Evolutionary conservation across 768 basidiomycete genomes (phyloP), one percentile per base, ranked within the genome.

Genomic region (Tephrocybe sp.): DNA sequence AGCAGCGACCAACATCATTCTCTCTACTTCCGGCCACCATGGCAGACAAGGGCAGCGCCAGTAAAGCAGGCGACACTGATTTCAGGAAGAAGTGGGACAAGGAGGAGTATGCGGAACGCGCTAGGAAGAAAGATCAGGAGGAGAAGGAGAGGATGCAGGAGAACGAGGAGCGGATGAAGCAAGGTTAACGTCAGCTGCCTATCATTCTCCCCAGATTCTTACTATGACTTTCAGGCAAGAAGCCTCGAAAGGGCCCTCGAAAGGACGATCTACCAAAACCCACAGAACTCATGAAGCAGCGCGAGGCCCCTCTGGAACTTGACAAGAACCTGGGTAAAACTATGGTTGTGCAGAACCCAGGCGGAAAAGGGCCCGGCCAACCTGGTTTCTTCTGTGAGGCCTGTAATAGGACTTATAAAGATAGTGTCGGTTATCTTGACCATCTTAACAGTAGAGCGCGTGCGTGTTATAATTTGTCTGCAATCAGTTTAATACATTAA

Each of bases 291-390:
- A 90, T 98, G 85, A 84, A 97, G 65, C 86, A 84, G 59, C 87
- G 97, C 39, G 93, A 93, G 32, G 75, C 69, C 0, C 80, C 90
- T 20, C 74, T 99, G 7, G 93, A 93, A 47, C 84, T 99, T 21
- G 93, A 97, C 62, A 97, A 95, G 75, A 97, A 98, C 69, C 78
- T 98, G 28, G 81, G 81, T 61, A 98, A 98, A 79, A 96, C 90
- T 0, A 90, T 95, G 80, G 88, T 99, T 53, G 94, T 99, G 10
- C 85, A 91, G 62, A 86, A 88, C 63, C 81, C 84, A 1, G 83
- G 87, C 33, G 90, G 84, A 15, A 79, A 84, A 56, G 95, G 95
- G 1, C 81, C 93, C 15, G 93, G 95, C 3, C 87, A 93, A 56
- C 93, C 94, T 20, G 94, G 94, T 0, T 99, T 97, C 72, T 88